Evolutionary conservation across 345 rosid species (phyloP), one percentile per base, ranked within the genome.

Genomic region (Cardiospermum halicacabum): DNA sequence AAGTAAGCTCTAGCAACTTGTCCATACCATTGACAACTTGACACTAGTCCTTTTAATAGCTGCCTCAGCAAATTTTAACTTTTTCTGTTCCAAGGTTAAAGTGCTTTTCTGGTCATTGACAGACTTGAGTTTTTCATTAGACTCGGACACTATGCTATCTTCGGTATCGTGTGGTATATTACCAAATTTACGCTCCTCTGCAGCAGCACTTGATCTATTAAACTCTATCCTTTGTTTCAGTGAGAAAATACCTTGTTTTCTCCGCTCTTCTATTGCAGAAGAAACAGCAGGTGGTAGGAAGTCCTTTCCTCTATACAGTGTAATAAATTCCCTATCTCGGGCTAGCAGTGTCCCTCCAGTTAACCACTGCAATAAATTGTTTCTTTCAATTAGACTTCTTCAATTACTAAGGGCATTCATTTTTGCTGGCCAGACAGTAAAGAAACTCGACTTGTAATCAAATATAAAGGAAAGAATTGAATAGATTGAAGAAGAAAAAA

Each of bases 231-330:
- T 69, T 53, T 69, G 72, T 61, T 72, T 82, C 67, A 76, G 76
- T 65, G 15, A 51, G 36, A 56, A 66, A 45, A 78, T 71, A 19
- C 39, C 78, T 56, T 73, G 80, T 65, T 72, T 85, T 75, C 89
- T 88, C 75, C 89, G 81, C 71, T 86, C 86, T 78, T 82, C 80
- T 73, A 93, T 85, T 60, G 89, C 92, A 65, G 85, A 84, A 71
- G 98, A 90, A 77, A 85, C 97, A 31, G 88, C 92, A 66, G 77
- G 73, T 10, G 94, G 97, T 54, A 93, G 85, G 80, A 90, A 93
- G 84, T 93, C 98, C 74, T 93, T 93, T 74, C 98, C 98, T 74
- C 98, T 77, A 74, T 93, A 93, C 60, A 90, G 74, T 64, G 79
- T 89, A 76, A 90, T 82, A 73, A 81, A 88, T 64, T 90, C 97